Base-by-base conservation (phyloP, 2,329 filamentous ascomycete species). In the Gliomastix tumulicola region DNA sequence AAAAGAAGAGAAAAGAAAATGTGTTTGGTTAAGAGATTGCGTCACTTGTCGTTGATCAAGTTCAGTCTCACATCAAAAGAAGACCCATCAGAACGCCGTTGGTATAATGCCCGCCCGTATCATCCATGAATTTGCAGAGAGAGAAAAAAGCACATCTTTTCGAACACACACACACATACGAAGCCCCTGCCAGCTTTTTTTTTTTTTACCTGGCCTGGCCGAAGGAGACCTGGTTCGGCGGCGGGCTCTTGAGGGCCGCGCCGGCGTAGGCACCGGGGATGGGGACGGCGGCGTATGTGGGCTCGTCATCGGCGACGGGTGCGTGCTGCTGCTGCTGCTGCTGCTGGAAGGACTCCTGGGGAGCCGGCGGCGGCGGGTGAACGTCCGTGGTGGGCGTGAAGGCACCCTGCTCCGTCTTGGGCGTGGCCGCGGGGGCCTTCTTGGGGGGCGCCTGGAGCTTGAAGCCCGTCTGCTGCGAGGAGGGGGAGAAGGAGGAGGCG, bases 231-330 rank as follows among this genome's bases (percentile, higher is more conserved):
- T 68, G 66, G 30, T 48, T 56, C 8, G 65, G 61, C 21, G 64
- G 65, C 22, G 74, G 71, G 50, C 66, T 74, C 58, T 66, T 71
- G 38, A 77, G 48, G 6, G 67, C 68, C 40, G 68, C 67, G 33
- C 70, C 73, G 7, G 73, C 67, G 55, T 96, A 96, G 1, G 88
- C 85, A 6, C 84, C 85, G 0, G 90, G 90, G 41, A 96, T 95
- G 1, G 89, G 87, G 21, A 96, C 90, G 17, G 82, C 68, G 11
- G 82, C 89, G 59, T 95, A 96, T 34, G 80, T 78, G 49, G 84
- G 78, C 70, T 96, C 90, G 33, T 88, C 84, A 1, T 84, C 80
- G 9, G 84, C 84, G 19, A 79, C 74, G 10, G 73, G 74, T 15
- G 80, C 79, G 47, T 87, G 84, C 34, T 80, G 69, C 46, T 81